Conservation (phyloP, 176 grass and related monocot species). For the Carex kokanica region DNA sequence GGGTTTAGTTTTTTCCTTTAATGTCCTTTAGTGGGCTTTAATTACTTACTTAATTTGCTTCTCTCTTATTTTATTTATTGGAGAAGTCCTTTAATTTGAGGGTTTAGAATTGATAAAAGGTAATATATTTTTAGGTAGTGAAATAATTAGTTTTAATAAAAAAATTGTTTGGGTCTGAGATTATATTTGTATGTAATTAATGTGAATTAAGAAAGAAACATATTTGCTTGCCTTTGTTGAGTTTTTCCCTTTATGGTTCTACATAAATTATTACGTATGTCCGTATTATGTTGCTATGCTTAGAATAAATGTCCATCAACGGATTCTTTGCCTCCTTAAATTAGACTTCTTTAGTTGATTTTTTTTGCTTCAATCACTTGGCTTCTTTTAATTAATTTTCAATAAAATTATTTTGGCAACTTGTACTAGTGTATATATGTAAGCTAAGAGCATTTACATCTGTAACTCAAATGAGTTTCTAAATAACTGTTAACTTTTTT, state of each 20-base stretch:
- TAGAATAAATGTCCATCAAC: conserved; percentile 4
- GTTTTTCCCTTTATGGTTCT: background rate
- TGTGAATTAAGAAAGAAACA: conserved; percentile 11
- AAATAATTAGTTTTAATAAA: conserved; percentile 20
- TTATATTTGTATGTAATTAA: conserved; percentile 23
- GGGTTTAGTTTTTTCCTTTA: conserved; percentile 2
- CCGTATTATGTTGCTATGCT: background rate
- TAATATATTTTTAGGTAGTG: conserved; percentile 24
- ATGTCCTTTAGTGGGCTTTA: conserved; percentile 1
- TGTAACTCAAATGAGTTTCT: too few relatives aligned
- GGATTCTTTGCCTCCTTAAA: conserved; percentile 7
- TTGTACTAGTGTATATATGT: background rate
- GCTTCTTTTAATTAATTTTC: conserved; percentile 8
- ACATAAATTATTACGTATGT: conserved; percentile 15
- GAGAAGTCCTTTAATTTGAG: conserved; percentile 20
- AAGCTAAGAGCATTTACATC: too few relatives aligned
- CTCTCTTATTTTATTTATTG: conserved; percentile 34
- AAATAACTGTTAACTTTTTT: too few relatives aligned
- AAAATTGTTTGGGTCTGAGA: conserved; percentile 14
- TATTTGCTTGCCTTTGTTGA: conserved; percentile 1
- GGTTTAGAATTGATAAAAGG: conserved; percentile 21
- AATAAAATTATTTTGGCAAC: conserved; percentile 14
- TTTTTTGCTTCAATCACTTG: background rate
- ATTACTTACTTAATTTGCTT: background rate
- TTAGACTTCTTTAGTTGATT: background rate